Evolutionary conservation across 2,329 filamentous ascomycete species (phyloP).

Genomic region (Verticillium longisporum): DNA sequence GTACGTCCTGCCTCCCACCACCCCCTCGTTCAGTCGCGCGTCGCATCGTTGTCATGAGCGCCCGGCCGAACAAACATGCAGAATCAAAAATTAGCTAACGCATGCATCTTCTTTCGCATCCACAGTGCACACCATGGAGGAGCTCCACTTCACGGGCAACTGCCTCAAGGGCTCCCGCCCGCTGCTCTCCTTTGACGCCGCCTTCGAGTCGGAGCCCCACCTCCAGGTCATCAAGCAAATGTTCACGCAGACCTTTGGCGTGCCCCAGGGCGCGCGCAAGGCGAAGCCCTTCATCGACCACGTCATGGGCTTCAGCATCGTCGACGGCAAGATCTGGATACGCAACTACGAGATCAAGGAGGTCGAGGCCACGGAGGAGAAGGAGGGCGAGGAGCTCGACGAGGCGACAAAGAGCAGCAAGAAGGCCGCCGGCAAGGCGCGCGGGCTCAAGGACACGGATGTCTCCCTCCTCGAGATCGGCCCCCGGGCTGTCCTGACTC

Average conservation of each 20-base stretch:
- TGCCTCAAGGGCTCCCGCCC: conserved; percentile 90
- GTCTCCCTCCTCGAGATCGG: conserved; percentile 88
- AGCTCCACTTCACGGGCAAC: conserved; percentile 94
- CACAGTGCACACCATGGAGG: conserved; percentile 87
- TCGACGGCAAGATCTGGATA: conserved; percentile 51
- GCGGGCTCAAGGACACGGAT: conserved; percentile 56
- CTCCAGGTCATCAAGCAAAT: conserved; percentile 84
- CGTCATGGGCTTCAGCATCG: conserved; percentile 85
- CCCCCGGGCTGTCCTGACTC: conserved; percentile 85
- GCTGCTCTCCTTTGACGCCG: conserved; percentile 85
- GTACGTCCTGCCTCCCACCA: conserved; percentile 31
- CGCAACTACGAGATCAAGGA: conserved; percentile 72
- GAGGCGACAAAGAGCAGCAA: conserved; percentile 17
- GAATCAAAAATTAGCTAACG: conserved; percentile 13
- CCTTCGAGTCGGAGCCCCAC: conserved; percentile 77
- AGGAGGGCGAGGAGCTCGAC: conserved; percentile 5
- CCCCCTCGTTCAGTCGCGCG: neutral
- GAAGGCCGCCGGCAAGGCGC: conserved; percentile 29
- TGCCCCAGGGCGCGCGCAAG: conserved; percentile 80
- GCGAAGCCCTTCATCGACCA: conserved; percentile 96
- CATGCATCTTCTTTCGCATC: neutral
- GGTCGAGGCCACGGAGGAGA: conserved; percentile 20
- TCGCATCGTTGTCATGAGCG: no score
- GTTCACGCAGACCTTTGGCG: conserved; percentile 83
- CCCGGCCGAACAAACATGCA: neutral